A percentile compares a stretch with the other conserved stretches of the same genome.
Evolutionary conservation across 2,329 filamentous ascomycete genomes (phyloP).

Genomic region (Ascochyta lentis): DNA sequence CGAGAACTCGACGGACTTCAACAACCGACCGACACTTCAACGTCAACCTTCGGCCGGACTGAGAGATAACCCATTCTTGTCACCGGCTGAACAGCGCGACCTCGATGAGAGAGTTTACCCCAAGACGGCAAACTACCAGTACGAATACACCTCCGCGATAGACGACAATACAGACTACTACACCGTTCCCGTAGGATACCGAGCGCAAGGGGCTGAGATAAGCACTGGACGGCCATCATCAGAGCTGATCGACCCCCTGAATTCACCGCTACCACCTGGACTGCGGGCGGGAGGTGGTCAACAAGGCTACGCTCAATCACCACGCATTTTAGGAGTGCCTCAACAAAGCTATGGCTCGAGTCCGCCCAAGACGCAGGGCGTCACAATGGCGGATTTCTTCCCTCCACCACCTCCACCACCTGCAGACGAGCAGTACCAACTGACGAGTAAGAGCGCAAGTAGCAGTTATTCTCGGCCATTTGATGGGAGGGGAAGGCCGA

Average conservation of each 20-base stretch:
- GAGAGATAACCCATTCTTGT: constrained; percentile 11
- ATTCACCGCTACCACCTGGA: constrained; percentile 4
- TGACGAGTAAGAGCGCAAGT: constrained; percentile 3
- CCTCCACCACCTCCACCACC: constrained; percentile 18
- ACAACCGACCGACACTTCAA: constrained; percentile 1
- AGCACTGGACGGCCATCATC: constrained; percentile 19
- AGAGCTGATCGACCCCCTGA: constrained; percentile 14
- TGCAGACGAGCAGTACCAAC: constrained; percentile 5
- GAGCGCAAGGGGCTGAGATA: neutral
- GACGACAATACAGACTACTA: constrained; percentile 17
- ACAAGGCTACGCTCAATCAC: neutral
- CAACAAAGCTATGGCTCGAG: neutral
- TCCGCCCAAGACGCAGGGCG: constrained; percentile 20
- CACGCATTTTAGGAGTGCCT: neutral
- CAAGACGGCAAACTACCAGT: constrained; percentile 14
- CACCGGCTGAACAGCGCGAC: constrained; percentile 5
- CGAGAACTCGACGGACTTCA: neutral
- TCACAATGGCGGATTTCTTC: constrained; percentile 19
- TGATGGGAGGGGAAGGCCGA: constrained; percentile 2
- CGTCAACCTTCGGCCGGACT: neutral
- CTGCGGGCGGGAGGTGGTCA: neutral
- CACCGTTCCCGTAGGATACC: constrained; percentile 18
- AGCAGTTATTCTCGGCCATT: constrained; percentile 16
- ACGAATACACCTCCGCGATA: constrained; percentile 12
- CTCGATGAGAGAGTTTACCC: constrained; percentile 15